Base-by-base conservation (phyloP, 176 grass and related monocot species). In the Triticum monococcum region DNA sequence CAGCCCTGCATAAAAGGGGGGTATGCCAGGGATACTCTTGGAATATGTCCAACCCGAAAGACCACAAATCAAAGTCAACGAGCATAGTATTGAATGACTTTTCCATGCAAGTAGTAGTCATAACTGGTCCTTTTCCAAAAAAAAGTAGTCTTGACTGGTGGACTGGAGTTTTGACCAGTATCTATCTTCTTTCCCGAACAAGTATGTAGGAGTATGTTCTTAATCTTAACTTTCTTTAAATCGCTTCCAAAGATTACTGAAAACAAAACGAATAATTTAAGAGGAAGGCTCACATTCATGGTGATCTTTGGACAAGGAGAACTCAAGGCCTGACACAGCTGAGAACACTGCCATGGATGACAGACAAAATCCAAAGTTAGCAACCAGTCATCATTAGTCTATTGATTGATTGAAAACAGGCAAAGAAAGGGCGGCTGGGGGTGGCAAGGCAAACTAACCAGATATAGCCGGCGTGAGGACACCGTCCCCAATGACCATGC, bases 401-500 rank as follows among this genome's bases (percentile, higher is more conserved):
- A 84, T 68, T 24, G 35, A 84, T 63, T 24, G 35, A 54, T 18
- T 54, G 16, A 77, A 80, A 92, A 75, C 46, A 72, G n/a, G 54
- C 17, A 46, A 68, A 59, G 56, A 54, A 75, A 60, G 67, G 28
- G 28, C 28, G 28, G 18, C 20, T 63, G 40, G 81, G 67, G 20
- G 69, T 88, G 50, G 50, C 50, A 54, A 54, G 50, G 16, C 16
- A 54, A 96, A 96, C 2, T 17, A 54, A 96, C 96, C 94, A 26
- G 96, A 95, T 75, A 98, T 98, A 67, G 93, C 96, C 25, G 96
- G 96, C 74, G 96, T 98, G 85, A 98, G 93, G 77, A 98, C 93
- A 14, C 96, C 96, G n/a, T 98, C 96, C 61, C 96, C 96, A 70
- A 98, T 98, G 26, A 98, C 96, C 96, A 98, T 98, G 84, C 96